A percentile compares a stretch with the other conserved stretches of the same genome.
Conservation (phyloP, 2,329 filamentous ascomycete genomes). For the Aspergillus jensenii region DNA sequence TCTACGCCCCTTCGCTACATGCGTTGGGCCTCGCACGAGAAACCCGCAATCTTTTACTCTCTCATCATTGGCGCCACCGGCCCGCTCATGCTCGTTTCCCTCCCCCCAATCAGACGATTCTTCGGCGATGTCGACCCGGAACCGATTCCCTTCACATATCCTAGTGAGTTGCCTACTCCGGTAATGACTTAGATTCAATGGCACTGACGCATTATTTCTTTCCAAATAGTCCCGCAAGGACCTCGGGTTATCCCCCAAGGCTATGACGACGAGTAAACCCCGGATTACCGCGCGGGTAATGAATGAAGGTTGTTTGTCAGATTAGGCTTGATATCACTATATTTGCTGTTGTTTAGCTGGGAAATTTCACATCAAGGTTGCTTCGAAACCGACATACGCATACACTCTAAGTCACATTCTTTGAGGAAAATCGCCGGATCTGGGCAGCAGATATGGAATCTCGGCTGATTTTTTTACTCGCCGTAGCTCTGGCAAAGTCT, state of each 20-base stretch:
- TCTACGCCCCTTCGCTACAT: constrained; percentile 77
- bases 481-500: background rate
- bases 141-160: constrained; percentile 85
- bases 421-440: background rate
- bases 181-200: background rate
- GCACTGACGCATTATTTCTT: background rate
- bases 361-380: constrained; percentile 5
- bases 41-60: constrained; percentile 89
- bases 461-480: background rate
- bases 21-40: constrained; percentile 83
- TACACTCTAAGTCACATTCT: background rate
- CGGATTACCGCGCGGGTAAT: background rate
- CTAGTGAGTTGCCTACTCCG: constrained; percentile 62
- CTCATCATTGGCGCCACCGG: constrained; percentile 71
- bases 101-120: constrained; percentile 70
- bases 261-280: constrained; percentile 45
- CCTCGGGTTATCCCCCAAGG: constrained; percentile 48
- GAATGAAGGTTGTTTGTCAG: constrained; percentile 15
- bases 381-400: background rate
- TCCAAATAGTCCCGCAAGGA: constrained; percentile 43
- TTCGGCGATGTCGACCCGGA: constrained; percentile 73
- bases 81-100: constrained; percentile 67
- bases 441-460: background rate
- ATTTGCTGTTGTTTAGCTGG: constrained; percentile 20
- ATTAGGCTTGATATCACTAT: constrained; percentile 13